These are phyloP conservation scores for Mycena capillaripes DNA, from an alignment of 768 basidiomycete genomes.

Conservation along the genomic window DNA sequence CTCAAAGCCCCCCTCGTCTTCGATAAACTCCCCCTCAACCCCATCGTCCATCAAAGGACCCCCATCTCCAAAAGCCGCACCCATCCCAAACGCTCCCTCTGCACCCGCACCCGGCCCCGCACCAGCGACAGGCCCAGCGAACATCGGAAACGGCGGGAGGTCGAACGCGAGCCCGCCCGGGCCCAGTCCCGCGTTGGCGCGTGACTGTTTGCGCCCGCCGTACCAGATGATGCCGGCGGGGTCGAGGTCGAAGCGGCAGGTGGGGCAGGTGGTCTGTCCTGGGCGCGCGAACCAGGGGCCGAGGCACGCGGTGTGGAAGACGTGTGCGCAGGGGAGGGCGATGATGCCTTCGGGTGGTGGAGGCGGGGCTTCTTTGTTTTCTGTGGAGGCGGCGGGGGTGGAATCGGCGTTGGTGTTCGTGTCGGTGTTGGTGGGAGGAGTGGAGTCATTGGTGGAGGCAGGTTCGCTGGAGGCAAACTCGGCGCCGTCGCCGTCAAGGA, in stretches of 20 bases:
- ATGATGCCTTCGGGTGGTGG: constrained; percentile 61
- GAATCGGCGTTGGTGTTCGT: neutral
- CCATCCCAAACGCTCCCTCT: too few species aligned
- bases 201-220: constrained; percentile 27
- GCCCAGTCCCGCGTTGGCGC: too few species aligned
- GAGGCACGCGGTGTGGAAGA: constrained; percentile 85
- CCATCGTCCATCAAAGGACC: too few species aligned
- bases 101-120: too few species aligned
- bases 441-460: neutral
- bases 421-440: neutral
- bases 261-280: constrained; percentile 85
- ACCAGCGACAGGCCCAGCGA: too few species aligned
- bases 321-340: constrained; percentile 83
- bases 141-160: neutral
- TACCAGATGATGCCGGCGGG: constrained; percentile 69
- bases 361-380: constrained; percentile 15
- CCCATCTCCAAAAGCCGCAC: too few species aligned
- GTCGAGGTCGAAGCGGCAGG: constrained; percentile 87
- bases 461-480: constrained; percentile 32
- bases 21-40: too few species aligned
- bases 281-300: constrained; percentile 88
- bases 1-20: too few species aligned
- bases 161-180: too few species aligned
- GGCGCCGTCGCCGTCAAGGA: constrained; percentile 64
- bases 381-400: constrained; percentile 34